Conservation (phyloP, 306 rosid species). For the Vigna nakashimae region DNA sequence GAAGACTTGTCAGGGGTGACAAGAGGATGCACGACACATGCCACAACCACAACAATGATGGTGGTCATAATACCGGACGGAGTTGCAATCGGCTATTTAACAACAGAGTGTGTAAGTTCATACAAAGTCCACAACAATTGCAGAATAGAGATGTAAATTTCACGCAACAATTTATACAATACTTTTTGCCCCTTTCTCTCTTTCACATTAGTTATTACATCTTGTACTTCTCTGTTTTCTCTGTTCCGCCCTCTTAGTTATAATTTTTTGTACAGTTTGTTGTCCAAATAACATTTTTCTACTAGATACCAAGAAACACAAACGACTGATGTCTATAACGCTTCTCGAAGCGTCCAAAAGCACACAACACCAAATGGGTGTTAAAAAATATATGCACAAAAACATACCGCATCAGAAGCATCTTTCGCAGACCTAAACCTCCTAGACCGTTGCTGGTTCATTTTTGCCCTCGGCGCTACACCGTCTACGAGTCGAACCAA, state of each 20-base stretch:
- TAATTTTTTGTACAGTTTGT: not conserved
- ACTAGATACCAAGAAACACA: not conserved
- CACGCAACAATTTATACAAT: not conserved
- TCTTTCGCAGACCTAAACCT: constrained; percentile 97
- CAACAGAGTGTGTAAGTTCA: not conserved
- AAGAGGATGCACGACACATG: no score
- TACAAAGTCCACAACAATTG: not conserved
- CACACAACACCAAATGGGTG: constrained; percentile 31
- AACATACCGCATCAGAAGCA: constrained; percentile 87
- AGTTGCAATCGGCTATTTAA: no score
- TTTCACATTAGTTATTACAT: not conserved
- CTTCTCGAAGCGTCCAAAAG: not conserved
- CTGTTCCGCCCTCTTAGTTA: not conserved
- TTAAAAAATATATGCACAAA: constrained; percentile 9
- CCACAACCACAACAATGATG: no score
- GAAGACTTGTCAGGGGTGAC: no score
- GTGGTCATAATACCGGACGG: no score
- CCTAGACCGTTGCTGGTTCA: constrained; percentile 96
- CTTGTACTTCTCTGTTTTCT: not conserved
- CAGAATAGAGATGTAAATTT: not conserved
- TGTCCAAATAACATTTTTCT: not conserved
- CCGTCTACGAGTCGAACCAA: constrained; percentile 67
- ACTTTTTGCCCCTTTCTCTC: not conserved
- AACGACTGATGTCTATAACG: no score
- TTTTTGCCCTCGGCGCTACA: constrained; percentile 99